phyloP scores from a whole-genome alignment of 768 basidiomycete genomes.

The Pisolithus microcarpus region DNA sequence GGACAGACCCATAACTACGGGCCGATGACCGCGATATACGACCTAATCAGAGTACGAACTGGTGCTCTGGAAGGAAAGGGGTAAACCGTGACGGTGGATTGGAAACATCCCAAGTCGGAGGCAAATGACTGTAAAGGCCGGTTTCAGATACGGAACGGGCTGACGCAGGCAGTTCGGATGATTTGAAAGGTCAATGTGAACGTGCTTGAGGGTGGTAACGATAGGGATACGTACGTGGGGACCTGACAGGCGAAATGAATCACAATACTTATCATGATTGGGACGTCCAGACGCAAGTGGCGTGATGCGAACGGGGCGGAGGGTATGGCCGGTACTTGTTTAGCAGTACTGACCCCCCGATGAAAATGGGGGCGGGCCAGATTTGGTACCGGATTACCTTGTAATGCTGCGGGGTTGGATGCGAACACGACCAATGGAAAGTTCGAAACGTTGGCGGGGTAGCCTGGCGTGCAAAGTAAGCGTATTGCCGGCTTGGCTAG shows the following conservation, averaged over 20 bases:
- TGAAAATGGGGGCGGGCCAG: background rate
- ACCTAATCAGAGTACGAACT: too few relatives aligned
- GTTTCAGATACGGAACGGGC: background rate
- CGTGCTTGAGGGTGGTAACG: background rate
- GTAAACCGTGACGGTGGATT: background rate
- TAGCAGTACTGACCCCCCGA: background rate
- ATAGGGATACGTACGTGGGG: background rate
- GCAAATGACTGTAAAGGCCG: background rate
- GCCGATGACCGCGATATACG: background rate
- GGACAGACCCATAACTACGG: background rate
- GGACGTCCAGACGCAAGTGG: background rate
- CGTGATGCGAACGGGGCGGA: slow-evolving; percentile 25
- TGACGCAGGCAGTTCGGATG: background rate
- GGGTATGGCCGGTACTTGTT: slow-evolving; percentile 7
- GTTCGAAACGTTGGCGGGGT: background rate
- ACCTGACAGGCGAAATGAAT: background rate
- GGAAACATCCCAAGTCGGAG: background rate
- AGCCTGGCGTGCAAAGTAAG: background rate
- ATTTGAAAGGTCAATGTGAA: background rate
- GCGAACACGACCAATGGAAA: background rate
- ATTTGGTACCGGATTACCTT: background rate
- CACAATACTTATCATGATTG: background rate
- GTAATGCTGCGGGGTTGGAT: background rate
- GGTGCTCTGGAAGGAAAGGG: background rate
- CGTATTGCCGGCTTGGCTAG: background rate